Percentiles rank a stretch among this genome's conserved stretches.
These are phyloP conservation scores for Takashimella tepidaria DNA, from an alignment of 1,284 basidiomycete species.

Conservation along the genomic window DNA sequence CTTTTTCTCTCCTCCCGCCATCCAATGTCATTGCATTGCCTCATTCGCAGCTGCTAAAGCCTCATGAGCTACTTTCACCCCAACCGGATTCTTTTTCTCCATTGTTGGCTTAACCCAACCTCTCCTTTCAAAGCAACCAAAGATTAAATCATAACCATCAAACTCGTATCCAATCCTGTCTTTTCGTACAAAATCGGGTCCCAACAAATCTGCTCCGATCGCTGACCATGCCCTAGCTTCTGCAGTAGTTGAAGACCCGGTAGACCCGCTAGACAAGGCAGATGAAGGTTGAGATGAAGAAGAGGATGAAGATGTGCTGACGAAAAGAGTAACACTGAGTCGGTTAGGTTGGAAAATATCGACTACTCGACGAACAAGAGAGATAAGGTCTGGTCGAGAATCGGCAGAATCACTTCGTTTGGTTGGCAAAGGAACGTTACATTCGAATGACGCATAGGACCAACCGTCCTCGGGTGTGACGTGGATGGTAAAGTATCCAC, in stretches of 20 bases:
- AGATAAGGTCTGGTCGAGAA: slow-evolving; percentile 59
- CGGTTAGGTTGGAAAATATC: slow-evolving; percentile 87
- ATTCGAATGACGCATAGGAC: slow-evolving; percentile 98
- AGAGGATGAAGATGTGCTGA: slow-evolving; percentile 61
- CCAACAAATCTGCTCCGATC: slow-evolving; percentile 37
- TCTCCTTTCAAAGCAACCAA: slow-evolving; percentile 71
- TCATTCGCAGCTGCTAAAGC: background rate
- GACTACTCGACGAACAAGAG: slow-evolving; percentile 81
- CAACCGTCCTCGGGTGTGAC: slow-evolving; percentile 96
- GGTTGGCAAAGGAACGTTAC: slow-evolving; percentile 76
- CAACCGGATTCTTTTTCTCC: background rate
- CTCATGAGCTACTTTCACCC: background rate
- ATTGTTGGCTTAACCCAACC: slow-evolving; percentile 39
- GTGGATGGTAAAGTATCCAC: slow-evolving; percentile 97
- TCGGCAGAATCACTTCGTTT: slow-evolving; percentile 2
- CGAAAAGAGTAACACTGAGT: slow-evolving; percentile 85
- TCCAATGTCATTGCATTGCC: background rate
- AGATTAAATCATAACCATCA: slow-evolving; percentile 89
- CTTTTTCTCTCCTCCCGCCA: too few relatives aligned
- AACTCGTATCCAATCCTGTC: slow-evolving; percentile 99
- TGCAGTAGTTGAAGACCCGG: slow-evolving; percentile 19
- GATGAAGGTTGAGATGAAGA: slow-evolving; percentile 16
- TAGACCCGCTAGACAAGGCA: too few relatives aligned
- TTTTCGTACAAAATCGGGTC: slow-evolving; percentile 57
- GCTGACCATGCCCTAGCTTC: slow-evolving; percentile 31